Evolutionary conservation across 345 rosid species (phyloP), one percentile per base, ranked within the genome.

Genomic region (Tarenaya hassleriana): DNA sequence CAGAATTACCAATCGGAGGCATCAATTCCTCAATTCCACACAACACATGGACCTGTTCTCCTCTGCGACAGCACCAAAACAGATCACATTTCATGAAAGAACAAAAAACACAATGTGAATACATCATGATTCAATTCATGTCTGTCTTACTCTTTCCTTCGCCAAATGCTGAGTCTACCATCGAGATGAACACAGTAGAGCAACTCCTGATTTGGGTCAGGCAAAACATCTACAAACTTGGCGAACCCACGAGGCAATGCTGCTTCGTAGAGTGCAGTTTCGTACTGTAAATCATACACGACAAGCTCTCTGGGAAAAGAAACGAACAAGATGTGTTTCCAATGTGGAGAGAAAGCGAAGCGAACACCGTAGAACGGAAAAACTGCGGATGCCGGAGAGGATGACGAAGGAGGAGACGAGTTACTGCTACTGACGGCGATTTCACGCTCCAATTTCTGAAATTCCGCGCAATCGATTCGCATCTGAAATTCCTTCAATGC

Each of bases 111-210:
- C 8, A 12, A 40, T 8, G 16, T 7, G 41, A 38, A 12, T 3
- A 38, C 13, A 12, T 38, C 41, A 0, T 32, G 10, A 31, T 41
- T 35, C 40, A n/a, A 11, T 7, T 33, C 35, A 33, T 3, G 8
- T 42, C 9, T n/a, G 4, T 34, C 78, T 60, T 74, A 88, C 97
- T 82, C 95, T 74, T 85, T 85, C 5, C 87, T 72, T 46, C 72
- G 73, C 97, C 95, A 89, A 42, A 83, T 73, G 75, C 82, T 86
- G 71, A 89, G 80, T 73, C 50, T 81, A 17, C 97, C 94, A 55
- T 89, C 97, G 18, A 83, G 64, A 58, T 89, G 95, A 51, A 79
- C 81, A 52, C 94, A 89, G 43, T 77, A 86, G 5, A 89, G 72
- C 69, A 71, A 66, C 62, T 77, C 87, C 18, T 70, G 70, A 61